Base-by-base conservation (phyloP, 2,329 filamentous ascomycete species). In the Neonectria ditissima region DNA sequence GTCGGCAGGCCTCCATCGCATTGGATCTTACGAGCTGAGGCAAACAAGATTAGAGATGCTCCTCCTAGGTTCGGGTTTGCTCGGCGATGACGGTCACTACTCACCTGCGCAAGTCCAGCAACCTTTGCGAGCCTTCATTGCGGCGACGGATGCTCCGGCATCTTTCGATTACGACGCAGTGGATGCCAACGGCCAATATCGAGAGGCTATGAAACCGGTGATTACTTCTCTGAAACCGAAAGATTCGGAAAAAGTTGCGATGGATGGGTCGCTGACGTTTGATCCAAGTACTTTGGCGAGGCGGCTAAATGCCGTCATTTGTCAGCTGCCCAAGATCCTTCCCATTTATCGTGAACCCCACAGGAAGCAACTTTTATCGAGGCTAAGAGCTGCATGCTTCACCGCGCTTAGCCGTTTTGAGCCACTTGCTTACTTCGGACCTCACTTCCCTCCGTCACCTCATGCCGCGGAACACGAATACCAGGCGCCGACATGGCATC, bases 91-190 rank as follows among this genome's bases (percentile, higher is more conserved):
- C 6, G 24, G 39, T 5, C 24, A 14, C 39, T n/a, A 60, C 68
- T 22, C 18, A 71, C 69, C 66, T 65, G 55, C 20, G 9, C 69
- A 70, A 14, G 68, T 70, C 69, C 66, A 70, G 11, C 69, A 71
- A n/a, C 58, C 55, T 34, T 62, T 65, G 28, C 60, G 45, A n/a
- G 62, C 13, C 39, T 64, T 69, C 58, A 65, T 63, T 26, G 11
- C 45, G 26, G 16, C 28, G 7, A 26, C 18, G 44, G 24, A 16
- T 61, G 16, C 10, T n/a, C 22, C 30, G 30, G 51, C 20, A 37
- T 26, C 7, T 32, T 13, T 4, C 16, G 20, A 5, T 20, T 32
- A 10, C 10, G 39, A 28, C 26, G 47, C 14, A 39, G 32, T 16
- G 7, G 18, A 9, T 10, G n/a, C 13, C 16, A n/a, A 47, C 6